phyloP scores from a whole-genome alignment of 768 basidiomycete species.

The Rhodotorula sphaerocarpa region DNA sequence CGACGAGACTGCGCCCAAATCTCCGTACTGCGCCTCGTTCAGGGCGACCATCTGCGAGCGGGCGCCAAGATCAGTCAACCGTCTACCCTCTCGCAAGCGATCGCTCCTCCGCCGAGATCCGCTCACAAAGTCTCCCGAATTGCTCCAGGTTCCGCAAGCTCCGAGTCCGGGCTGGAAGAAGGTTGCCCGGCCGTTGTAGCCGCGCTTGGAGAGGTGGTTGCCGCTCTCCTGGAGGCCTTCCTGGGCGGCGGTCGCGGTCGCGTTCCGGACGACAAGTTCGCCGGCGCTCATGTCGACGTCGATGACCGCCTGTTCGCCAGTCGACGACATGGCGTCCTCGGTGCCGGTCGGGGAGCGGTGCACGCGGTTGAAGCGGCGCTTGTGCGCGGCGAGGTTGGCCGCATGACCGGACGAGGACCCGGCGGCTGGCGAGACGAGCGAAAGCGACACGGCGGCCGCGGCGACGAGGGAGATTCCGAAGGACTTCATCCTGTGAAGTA shows the following conservation, averaged over 20 bases:
- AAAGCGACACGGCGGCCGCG: conserved; percentile 1
- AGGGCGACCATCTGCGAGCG: conserved; percentile 29
- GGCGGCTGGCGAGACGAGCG: neutral
- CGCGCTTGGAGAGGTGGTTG: conserved; percentile 16
- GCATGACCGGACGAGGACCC: neutral
- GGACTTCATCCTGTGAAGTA: neutral
- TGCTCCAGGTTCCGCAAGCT: conserved; percentile 22
- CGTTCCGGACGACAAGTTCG: neutral
- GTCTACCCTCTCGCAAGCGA: neutral
- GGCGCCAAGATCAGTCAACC: neutral
- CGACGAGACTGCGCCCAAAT: conserved; percentile 24
- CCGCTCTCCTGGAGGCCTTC: neutral
- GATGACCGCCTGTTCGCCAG: conserved; percentile 6
- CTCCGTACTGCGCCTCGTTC: conserved; percentile 33
- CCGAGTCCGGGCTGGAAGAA: conserved; percentile 28
- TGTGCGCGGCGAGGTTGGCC: neutral
- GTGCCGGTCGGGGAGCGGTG: neutral
- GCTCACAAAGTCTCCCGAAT: conserved; percentile 18
- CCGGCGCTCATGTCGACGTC: conserved; percentile 2
- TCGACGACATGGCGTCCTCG: too few species aligned
- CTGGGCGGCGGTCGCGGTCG: neutral
- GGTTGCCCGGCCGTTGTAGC: conserved; percentile 22
- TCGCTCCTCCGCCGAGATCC: neutral
- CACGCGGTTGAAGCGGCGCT: conserved; percentile 1
- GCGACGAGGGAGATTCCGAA: neutral